phyloP scores from a whole-genome alignment of 2,329 filamentous ascomycete species.

The Camillea tinctor region DNA sequence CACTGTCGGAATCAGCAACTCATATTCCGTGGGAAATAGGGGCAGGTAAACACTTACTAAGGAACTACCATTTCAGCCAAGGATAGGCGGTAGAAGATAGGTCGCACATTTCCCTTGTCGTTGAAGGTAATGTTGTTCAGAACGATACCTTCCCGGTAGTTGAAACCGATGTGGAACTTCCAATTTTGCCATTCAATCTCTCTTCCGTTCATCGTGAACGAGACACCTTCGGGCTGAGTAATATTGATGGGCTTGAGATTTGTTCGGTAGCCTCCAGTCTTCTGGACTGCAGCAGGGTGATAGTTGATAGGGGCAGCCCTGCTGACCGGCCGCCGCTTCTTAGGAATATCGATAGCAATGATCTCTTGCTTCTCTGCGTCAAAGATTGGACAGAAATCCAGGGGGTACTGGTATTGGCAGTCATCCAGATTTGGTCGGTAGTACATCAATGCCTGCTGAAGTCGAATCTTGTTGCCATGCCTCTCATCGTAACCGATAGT shows the following conservation, averaged over 20 bases:
- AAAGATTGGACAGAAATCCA: slow-evolving; percentile 93
- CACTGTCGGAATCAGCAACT: slow-evolving; percentile 35
- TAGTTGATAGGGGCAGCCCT: slow-evolving; percentile 76
- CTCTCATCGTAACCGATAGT: slow-evolving; percentile 93
- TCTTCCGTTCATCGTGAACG: slow-evolving; percentile 74
- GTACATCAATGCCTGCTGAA: slow-evolving; percentile 95
- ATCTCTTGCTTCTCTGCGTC: slow-evolving; percentile 77
- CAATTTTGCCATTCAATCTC: slow-evolving; percentile 89
- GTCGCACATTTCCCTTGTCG: slow-evolving; percentile 74
- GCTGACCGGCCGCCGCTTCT: slow-evolving; percentile 71
- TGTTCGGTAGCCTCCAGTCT: slow-evolving; percentile 70
- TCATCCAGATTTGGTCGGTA: slow-evolving; percentile 83
- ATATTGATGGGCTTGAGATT: slow-evolving; percentile 86
- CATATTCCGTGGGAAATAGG: neutral
- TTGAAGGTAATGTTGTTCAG: slow-evolving; percentile 88
- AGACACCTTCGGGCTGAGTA: slow-evolving; percentile 84
- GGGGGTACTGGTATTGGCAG: slow-evolving; percentile 85
- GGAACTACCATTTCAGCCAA: slow-evolving; percentile 93
- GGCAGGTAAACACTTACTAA: slow-evolving; percentile 48
- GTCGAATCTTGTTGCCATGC: slow-evolving; percentile 72
- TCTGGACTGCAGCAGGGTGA: slow-evolving; percentile 69
- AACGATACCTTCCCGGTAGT: slow-evolving; percentile 89
- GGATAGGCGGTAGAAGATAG: slow-evolving; percentile 85
- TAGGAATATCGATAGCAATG: slow-evolving; percentile 80
- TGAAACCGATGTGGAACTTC: slow-evolving; percentile 91